phyloP scores from a whole-genome alignment of 1,284 basidiomycete genomes.

The Ceratobasidium sp. region DNA sequence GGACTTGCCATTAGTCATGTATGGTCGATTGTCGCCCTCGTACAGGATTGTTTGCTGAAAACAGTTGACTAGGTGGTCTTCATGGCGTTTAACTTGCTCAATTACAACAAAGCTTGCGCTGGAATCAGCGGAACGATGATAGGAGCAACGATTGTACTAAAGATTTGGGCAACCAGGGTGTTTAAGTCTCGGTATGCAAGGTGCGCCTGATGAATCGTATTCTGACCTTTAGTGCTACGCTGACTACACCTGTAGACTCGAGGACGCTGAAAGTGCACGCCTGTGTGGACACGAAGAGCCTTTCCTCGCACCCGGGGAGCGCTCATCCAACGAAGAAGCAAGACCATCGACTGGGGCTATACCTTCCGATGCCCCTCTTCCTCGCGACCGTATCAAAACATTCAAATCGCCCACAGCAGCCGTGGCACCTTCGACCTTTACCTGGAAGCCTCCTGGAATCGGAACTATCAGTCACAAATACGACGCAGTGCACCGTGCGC shows the following conservation, averaged over 20 bases:
- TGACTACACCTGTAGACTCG: conserved; percentile 17
- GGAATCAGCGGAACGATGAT: conserved; percentile 55
- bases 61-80: conserved; percentile 53
- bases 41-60: neutral
- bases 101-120: conserved; percentile 52
- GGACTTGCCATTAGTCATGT: conserved; percentile 56
- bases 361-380: conserved; percentile 1
- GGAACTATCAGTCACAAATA: conserved; percentile 22
- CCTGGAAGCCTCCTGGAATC: conserved; percentile 22
- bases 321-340: neutral
- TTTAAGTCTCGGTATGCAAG: conserved; percentile 40
- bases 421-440: conserved; percentile 16
- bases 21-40: neutral
- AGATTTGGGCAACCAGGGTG: conserved; percentile 52
- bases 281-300: conserved; percentile 41
- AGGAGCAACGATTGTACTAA: conserved; percentile 57
- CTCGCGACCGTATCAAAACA: conserved; percentile 21
- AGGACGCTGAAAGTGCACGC: conserved; percentile 41
- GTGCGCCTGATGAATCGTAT: neutral
- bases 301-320: conserved; percentile 2
- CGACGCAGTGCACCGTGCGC: neutral
- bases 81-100: conserved; percentile 59
- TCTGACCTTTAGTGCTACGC: neutral
- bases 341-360: neutral
- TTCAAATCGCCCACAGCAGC: conserved; percentile 41